These are phyloP conservation scores for Podospora pseudocomata DNA, from an alignment of 495 filamentous ascomycete species.

Conservation along the genomic window DNA sequence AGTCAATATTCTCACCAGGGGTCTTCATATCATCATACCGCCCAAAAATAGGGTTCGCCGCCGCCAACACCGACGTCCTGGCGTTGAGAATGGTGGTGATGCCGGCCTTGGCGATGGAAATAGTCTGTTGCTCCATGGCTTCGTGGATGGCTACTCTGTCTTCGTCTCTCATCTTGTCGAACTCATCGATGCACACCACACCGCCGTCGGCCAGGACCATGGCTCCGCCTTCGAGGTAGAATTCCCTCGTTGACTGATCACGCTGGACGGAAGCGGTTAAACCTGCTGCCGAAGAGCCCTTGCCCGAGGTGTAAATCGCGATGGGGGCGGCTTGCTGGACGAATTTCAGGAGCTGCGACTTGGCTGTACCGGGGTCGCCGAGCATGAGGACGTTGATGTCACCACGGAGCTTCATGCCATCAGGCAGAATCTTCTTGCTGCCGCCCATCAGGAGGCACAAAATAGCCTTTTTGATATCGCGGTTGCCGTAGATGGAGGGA, in stretches of 20 bases:
- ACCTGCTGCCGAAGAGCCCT: slow-evolving; percentile 97
- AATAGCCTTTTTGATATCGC: slow-evolving; percentile 98
- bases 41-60: slow-evolving; percentile 96
- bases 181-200: slow-evolving; percentile 99
- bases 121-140: slow-evolving; percentile 99
- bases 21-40: slow-evolving; percentile 97
- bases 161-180: slow-evolving; percentile 99
- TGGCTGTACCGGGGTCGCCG: slow-evolving; percentile 97
- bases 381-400: slow-evolving; percentile 98
- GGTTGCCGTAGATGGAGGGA: slow-evolving; percentile 94
- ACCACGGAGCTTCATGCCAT: slow-evolving; percentile 96
- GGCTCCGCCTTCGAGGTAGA: slow-evolving; percentile 96
- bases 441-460: slow-evolving; percentile 92
- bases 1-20: slow-evolving; percentile 98
- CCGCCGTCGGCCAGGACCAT: slow-evolving; percentile 98
- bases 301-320: slow-evolving; percentile 98
- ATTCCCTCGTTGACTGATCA: slow-evolving; percentile 86
- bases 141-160: slow-evolving; percentile 99
- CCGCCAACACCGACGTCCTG: slow-evolving; percentile 89
- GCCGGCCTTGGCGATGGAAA: slow-evolving; percentile 98
- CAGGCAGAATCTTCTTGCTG: slow-evolving; percentile 96
- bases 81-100: slow-evolving; percentile 99
- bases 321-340: slow-evolving; percentile 96
- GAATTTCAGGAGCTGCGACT: slow-evolving; percentile 96
- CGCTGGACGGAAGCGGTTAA: slow-evolving; percentile 96